A percentile compares a stretch with the other conserved stretches of the same genome.
phyloP scores from a whole-genome alignment of 2,329 filamentous ascomycete genomes.

The Onygena corvina region DNA sequence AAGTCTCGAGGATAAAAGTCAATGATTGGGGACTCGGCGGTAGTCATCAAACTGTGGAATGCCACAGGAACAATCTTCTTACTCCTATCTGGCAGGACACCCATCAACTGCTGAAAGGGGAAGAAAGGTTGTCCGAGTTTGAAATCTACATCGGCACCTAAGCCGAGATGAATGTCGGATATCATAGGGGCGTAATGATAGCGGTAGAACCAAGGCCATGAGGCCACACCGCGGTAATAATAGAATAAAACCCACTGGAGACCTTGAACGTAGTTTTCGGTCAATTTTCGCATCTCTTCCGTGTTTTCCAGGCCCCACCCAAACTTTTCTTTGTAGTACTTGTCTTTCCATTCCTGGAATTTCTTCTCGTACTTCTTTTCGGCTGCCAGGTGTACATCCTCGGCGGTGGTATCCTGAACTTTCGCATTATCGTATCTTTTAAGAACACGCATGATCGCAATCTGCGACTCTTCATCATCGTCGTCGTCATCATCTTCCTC shows the following conservation, averaged over 20 bases:
- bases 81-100: conserved; percentile 89
- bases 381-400: conserved; percentile 66
- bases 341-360: conserved; percentile 85
- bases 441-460: conserved; percentile 73
- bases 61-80: conserved; percentile 85
- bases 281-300: conserved; percentile 65
- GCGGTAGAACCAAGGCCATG: conserved; percentile 95
- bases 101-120: conserved; percentile 95
- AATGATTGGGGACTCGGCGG: conserved; percentile 77
- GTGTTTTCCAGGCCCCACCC: conserved; percentile 75
- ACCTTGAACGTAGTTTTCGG: conserved; percentile 95
- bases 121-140: conserved; percentile 87
- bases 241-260: conserved; percentile 97
- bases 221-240: conserved; percentile 93
- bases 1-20: conserved; percentile 98
- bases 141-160: conserved; percentile 82
- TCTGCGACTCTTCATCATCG: conserved; percentile 70
- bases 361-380: conserved; percentile 80
- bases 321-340: conserved; percentile 85
- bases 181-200: conserved; percentile 98
- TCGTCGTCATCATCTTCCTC: conserved; percentile 57
- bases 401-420: conserved; percentile 64
- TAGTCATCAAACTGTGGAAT: conserved; percentile 89
- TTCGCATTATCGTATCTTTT: conserved; percentile 85
- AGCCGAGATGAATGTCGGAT: conserved; percentile 79